Percentiles rank a stretch among this genome's conserved stretches.
Conservation (phyloP, 23 red algal species). For the Pyropia haitanensis region DNA sequence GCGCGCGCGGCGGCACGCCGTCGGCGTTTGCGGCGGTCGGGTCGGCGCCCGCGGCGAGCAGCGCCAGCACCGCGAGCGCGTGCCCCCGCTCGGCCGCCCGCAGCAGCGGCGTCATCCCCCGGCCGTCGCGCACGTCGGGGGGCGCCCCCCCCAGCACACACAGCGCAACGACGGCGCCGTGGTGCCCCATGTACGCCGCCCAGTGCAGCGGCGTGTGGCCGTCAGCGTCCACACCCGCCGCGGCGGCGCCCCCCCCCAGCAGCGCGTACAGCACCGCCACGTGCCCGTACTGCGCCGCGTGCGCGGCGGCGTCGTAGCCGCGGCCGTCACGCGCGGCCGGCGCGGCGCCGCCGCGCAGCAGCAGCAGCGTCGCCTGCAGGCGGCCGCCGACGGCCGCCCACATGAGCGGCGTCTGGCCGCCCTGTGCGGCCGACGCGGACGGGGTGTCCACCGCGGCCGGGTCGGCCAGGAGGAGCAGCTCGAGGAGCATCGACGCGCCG, state of each 20-base stretch:
- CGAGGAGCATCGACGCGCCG: not conserved
- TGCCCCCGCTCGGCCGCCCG: conserved; percentile 39
- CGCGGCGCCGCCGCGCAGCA: conserved; percentile 31
- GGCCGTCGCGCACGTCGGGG: conserved; percentile 17
- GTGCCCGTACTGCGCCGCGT: conserved; percentile 41
- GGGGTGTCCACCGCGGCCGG: conserved; percentile 7
- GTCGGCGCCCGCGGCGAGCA: conserved; percentile 53
- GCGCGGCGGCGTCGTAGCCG: conserved; percentile 37
- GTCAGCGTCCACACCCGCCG: conserved; percentile 23
- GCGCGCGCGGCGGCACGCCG: not conserved
- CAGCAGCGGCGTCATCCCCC: conserved; percentile 60
- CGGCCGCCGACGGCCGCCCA: conserved; percentile 35
- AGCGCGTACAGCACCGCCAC: conserved; percentile 35
- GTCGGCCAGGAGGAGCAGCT: not conserved
- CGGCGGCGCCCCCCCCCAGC: not conserved
- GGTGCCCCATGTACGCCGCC: conserved; percentile 63
- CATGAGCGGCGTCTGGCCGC: conserved; percentile 38
- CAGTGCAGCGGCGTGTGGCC: conserved; percentile 48
- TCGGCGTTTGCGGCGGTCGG: conserved; percentile 2
- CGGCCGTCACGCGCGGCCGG: conserved; percentile 15
- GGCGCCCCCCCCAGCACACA: conserved; percentile 18
- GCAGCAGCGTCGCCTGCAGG: conserved; percentile 6
- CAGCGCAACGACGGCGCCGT: conserved; percentile 17
- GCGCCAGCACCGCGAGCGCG: conserved; percentile 13
- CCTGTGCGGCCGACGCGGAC: conserved; percentile 10